A percentile compares a stretch with the other conserved stretches of the same genome.
phyloP scores from a whole-genome alignment of 2,329 filamentous ascomycete genomes.

The Diplocarpon mali region DNA sequence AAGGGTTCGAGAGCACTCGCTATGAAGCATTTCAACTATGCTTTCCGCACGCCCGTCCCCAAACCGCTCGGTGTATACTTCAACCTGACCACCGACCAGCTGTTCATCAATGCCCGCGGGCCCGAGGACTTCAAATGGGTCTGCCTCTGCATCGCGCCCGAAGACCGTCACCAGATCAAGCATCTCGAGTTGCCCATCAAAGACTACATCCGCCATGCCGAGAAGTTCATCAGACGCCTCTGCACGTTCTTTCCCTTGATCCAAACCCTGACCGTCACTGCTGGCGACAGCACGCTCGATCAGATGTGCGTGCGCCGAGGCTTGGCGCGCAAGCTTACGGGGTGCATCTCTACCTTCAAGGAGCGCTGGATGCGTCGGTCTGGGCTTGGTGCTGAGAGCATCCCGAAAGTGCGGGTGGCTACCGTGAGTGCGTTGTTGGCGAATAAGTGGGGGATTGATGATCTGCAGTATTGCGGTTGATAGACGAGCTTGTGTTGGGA shows the following conservation, averaged over 20 bases:
- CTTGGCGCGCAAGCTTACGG: background rate
- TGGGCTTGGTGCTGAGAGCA: background rate
- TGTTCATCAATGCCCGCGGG: slow-evolving; percentile 9
- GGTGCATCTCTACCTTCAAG: background rate
- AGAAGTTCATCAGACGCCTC: background rate
- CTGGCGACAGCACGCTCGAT: background rate
- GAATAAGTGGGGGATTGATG: background rate
- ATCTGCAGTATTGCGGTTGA: background rate
- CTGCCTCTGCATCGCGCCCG: background rate
- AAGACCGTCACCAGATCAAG: slow-evolving; percentile 2
- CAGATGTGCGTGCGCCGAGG: background rate
- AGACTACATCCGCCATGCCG: slow-evolving; percentile 1
- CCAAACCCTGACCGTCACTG: background rate
- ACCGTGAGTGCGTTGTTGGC: background rate
- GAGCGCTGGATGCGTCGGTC: background rate
- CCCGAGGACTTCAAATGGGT: background rate
- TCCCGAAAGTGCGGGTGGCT: background rate
- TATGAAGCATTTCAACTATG: background rate
- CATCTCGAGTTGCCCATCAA: slow-evolving; percentile 4
- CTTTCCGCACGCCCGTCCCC: background rate
- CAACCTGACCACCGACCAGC: slow-evolving; percentile 9
- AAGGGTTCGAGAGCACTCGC: slow-evolving; percentile 1
- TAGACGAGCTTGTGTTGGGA: background rate
- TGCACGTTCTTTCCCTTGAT: background rate
- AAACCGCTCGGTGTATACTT: background rate